A percentile compares a stretch with the other conserved stretches of the same genome.
phyloP scores from a whole-genome alignment of 2,329 filamentous ascomycete genomes.

The Curvularia sp. region DNA sequence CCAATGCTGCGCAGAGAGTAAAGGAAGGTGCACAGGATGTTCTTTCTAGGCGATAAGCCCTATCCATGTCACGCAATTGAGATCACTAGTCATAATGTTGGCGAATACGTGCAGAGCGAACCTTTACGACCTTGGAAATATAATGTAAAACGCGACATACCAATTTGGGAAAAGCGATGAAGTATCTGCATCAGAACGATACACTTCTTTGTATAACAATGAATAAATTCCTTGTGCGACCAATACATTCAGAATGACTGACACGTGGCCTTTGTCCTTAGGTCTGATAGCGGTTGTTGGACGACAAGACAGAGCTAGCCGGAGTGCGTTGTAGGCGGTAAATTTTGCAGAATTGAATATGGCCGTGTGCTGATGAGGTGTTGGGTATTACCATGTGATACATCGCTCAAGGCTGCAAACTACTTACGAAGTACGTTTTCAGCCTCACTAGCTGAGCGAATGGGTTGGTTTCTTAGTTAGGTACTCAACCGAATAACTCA shows the following conservation, averaged over 20 bases:
- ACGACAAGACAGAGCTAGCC: not conserved
- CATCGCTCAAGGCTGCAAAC: not conserved
- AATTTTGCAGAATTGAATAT: not conserved
- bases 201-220: not conserved
- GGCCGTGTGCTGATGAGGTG: not conserved
- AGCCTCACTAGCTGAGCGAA: not conserved
- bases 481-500: not conserved
- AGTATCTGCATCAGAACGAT: not conserved
- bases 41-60: slow-evolving; percentile 25
- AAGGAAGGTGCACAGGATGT: slow-evolving; percentile 37
- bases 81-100: not conserved
- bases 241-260: not conserved
- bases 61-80: not conserved
- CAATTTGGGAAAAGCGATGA: not conserved
- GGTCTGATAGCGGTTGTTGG: not conserved
- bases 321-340: not conserved
- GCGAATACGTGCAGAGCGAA: not conserved
- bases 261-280: not conserved
- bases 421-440: not conserved
- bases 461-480: not conserved
- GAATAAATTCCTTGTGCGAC: not conserved
- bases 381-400: not conserved
- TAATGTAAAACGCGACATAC: not conserved
- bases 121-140: not conserved
- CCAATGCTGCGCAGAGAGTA: slow-evolving; percentile 36